A percentile compares a stretch with the other conserved stretches of the same genome.
These are phyloP conservation scores for Radiomyces spectabilis DNA, from an alignment of 192 early-diverging fungal species.

Conservation along the genomic window DNA sequence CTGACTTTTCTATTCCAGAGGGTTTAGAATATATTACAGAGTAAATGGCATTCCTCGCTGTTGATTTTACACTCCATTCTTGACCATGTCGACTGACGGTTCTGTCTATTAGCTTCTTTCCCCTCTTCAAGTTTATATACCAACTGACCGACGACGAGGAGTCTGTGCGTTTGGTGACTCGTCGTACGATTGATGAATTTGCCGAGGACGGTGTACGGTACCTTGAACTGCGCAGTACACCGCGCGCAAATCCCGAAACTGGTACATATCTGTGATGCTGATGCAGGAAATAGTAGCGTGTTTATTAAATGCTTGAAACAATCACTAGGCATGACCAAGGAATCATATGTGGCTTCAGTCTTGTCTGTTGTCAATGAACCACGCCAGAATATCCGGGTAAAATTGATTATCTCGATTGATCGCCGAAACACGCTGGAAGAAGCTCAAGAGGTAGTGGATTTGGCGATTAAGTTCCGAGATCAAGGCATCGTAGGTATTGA, in stretches of 20 bases:
- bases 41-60: slow-evolving; percentile 6
- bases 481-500: slow-evolving; percentile 49
- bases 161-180: slow-evolving; percentile 28
- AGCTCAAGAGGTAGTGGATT: slow-evolving; percentile 40
- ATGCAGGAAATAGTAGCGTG: background rate
- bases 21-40: slow-evolving; percentile 27
- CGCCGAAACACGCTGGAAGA: slow-evolving; percentile 35
- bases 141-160: slow-evolving; percentile 42
- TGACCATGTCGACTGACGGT: background rate
- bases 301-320: background rate
- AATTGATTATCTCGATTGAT: slow-evolving; percentile 49
- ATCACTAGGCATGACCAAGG: slow-evolving; percentile 40
- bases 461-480: slow-evolving; percentile 34
- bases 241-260: slow-evolving; percentile 34
- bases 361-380: slow-evolving; percentile 8
- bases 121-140: slow-evolving; percentile 49
- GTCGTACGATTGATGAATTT: slow-evolving; percentile 42
- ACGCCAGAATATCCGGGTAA: slow-evolving; percentile 25
- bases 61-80: background rate
- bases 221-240: slow-evolving; percentile 52
- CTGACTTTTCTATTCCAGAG: slow-evolving; percentile 30
- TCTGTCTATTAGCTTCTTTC: slow-evolving; percentile 37
- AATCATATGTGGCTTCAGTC: slow-evolving; percentile 36
- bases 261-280: background rate
- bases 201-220: slow-evolving; percentile 44